A percentile compares a stretch with the other conserved stretches of the same genome.
Evolutionary conservation across 345 rosid species (phyloP).

Genomic region (Salix caprea): DNA sequence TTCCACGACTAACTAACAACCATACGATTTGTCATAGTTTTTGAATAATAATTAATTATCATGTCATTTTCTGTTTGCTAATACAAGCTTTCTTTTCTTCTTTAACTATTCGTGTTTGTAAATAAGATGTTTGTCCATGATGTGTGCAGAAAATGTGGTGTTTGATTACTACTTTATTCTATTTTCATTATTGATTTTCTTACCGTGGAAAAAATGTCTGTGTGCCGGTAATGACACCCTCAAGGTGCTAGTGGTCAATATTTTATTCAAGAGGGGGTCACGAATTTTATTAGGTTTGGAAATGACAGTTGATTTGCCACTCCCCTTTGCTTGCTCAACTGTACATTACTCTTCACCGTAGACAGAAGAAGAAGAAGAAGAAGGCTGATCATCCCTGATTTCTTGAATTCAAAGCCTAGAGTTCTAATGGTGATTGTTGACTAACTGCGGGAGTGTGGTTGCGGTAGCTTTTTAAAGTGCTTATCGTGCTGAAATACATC

Average conservation of each 20-base stretch:
- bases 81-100: background rate
- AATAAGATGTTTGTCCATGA: background rate
- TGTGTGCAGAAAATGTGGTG: background rate
- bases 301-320: too few relatives aligned
- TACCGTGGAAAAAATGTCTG: background rate
- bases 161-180: background rate
- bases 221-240: background rate
- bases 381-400: too few relatives aligned
- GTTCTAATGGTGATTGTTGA: too few relatives aligned
- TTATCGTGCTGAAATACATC: too few relatives aligned
- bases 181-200: background rate
- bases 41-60: background rate
- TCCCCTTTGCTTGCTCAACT: too few relatives aligned
- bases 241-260: background rate
- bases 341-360: too few relatives aligned
- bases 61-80: background rate
- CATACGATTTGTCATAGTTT: background rate
- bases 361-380: too few relatives aligned
- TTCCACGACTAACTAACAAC: conserved; percentile 12
- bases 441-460: too few relatives aligned
- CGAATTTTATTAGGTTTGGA: too few relatives aligned
- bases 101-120: background rate
- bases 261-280: background rate
- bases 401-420: too few relatives aligned
- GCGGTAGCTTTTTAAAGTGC: too few relatives aligned